Base-by-base conservation (phyloP, 495 filamentous ascomycete species). In the Daldinia bambusicola region DNA sequence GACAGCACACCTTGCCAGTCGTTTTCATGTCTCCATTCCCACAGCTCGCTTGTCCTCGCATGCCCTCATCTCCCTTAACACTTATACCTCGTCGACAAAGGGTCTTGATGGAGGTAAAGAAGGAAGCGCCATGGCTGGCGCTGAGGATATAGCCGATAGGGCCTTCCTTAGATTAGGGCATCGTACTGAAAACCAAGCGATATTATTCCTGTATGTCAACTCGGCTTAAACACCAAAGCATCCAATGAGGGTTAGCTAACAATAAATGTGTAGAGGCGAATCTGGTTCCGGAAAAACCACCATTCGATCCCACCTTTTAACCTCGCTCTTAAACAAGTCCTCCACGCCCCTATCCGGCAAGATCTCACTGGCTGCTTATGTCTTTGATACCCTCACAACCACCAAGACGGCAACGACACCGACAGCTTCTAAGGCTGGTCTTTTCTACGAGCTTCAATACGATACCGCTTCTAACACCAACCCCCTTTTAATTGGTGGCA, bases 321-420 rank as follows among this genome's bases (percentile, higher is more conserved):
- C 93, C 9, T 87, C 93, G 14, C 86, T 98, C 52, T 84, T 99
- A 2, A 90, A 89, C 63, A 95, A 91, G 72, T 95, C 93, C 12
- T 92, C 93, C 0, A 98, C 95, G 7, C 95, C 95, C 1, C 81
- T 99, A 4, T 98, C 95, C 2, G 90, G 89, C 63, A 99, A 97
- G 78, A 84, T 98, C 22, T 97, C 94, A 2, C 92, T 95, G 38
- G 95, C 95, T 37, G 89, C 93, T 12, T 99, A 97, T 77, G 87
- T 98, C 26, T 98, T 98, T 78, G 95, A 99, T 77, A 91, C 93
- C 6, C 85, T 99, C 43, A 99, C 95, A 4, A 97, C 95, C 6
- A 99, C 95, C n/a, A 99, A 99, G 83, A 97, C 94, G 16, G 86
- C 93, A 18, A 97, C 94, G 6, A 97, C 94, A 0, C 94, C 94